Evolutionary conservation across 768 basidiomycete species (phyloP).

Genomic region (Lanmaoa rubissima): DNA sequence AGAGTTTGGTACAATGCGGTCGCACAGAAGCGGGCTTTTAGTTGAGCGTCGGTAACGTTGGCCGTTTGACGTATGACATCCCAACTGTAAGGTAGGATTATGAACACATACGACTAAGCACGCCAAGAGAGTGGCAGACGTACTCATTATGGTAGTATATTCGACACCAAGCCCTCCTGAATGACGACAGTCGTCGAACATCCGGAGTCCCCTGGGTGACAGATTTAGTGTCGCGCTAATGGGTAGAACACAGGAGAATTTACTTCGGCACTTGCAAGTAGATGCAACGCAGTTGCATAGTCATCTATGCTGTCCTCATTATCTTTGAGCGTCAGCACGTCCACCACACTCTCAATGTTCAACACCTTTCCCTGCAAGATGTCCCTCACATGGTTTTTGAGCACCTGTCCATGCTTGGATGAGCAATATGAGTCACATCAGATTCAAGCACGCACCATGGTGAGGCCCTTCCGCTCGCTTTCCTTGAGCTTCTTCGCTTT

Average conservation of each 20-base stretch:
- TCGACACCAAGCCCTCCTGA: conserved; percentile 81
- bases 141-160: conserved; percentile 90
- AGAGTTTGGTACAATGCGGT: conserved; percentile 78
- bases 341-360: conserved; percentile 76
- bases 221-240: conserved; percentile 1
- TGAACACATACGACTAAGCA: background rate
- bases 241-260: conserved; percentile 11
- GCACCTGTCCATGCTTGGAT: conserved; percentile 44
- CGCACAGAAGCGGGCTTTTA: conserved; percentile 64
- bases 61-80: conserved; percentile 67
- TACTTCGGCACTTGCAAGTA: conserved; percentile 59
- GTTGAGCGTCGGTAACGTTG: conserved; percentile 72
- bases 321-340: conserved; percentile 84
- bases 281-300: conserved; percentile 64
- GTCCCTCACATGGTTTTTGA: conserved; percentile 64
- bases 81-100: conserved; percentile 57
- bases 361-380: conserved; percentile 75
- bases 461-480: conserved; percentile 50
- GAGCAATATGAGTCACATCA: background rate
- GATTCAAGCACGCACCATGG: conserved; percentile 27
- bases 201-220: conserved; percentile 62
- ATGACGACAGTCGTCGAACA: conserved; percentile 63
- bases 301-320: conserved; percentile 59
- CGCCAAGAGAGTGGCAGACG: conserved; percentile 27
- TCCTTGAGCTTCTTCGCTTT: conserved; percentile 46